Conservation (phyloP, 306 rosid genomes). For the Neltuma alba region DNA sequence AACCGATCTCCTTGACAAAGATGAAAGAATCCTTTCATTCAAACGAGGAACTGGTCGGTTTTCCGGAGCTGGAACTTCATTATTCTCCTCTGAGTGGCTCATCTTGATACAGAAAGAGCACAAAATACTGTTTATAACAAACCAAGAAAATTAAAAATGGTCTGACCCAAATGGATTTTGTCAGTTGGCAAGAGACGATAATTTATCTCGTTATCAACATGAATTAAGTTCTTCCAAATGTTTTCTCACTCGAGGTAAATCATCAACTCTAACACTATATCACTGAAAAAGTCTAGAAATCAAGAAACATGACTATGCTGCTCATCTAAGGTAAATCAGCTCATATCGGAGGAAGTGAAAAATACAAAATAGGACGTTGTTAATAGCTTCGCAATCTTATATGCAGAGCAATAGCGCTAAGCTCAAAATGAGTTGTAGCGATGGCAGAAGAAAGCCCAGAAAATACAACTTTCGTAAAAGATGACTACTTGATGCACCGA, state of each 20-base stretch:
- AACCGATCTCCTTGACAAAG: slow-evolving; percentile 85
- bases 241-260: too few relatives aligned
- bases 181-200: neutral
- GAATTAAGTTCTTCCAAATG: neutral
- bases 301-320: neutral
- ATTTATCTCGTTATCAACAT: neutral
- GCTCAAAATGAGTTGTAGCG: neutral
- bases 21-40: slow-evolving; percentile 96
- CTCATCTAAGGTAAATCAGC: neutral
- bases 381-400: neutral
- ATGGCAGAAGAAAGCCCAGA: slow-evolving; percentile 8
- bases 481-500: slow-evolving; percentile 3
- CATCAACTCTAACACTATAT: neutral
- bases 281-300: neutral
- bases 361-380: neutral
- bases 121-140: neutral
- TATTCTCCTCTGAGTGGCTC: slow-evolving; percentile 38
- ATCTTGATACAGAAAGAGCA: slow-evolving; percentile 41
- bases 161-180: neutral
- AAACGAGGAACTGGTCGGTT: slow-evolving; percentile 52
- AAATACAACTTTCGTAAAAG: neutral
- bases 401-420: neutral
- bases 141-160: neutral
- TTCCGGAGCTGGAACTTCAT: slow-evolving; percentile 21
- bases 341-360: neutral